Evolutionary conservation across 345 rosid genomes (phyloP).

Genomic region (Noccaea bulbosa): DNA sequence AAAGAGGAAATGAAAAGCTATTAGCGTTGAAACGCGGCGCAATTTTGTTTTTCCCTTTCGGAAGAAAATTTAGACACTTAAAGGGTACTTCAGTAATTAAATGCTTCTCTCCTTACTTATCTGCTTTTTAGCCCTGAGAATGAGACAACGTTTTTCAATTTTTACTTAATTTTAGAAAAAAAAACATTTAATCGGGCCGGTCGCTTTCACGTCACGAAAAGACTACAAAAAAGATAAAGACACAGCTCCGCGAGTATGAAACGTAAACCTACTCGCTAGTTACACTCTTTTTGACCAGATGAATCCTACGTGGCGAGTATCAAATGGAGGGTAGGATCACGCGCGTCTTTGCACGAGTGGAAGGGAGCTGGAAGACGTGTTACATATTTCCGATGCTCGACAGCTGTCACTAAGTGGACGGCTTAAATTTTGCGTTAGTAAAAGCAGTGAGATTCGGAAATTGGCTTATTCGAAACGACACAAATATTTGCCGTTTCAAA

Average conservation of each 20-base stretch:
- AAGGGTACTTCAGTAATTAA: constrained; percentile 27
- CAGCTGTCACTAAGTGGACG: constrained; percentile 29
- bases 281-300: neutral
- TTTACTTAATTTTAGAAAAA: constrained; percentile 6
- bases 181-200: constrained; percentile 1
- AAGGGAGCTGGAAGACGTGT: neutral
- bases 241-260: neutral
- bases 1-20: constrained; percentile 12
- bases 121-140: constrained; percentile 8
- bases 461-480: constrained; percentile 8
- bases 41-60: neutral
- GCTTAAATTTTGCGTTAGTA: constrained; percentile 4
- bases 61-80: constrained; percentile 1
- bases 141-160: constrained; percentile 26
- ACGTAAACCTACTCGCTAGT: neutral
- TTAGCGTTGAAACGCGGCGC: constrained; percentile 34
- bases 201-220: constrained; percentile 30
- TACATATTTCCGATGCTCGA: constrained; percentile 32
- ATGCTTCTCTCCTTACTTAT: constrained; percentile 9
- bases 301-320: constrained; percentile 15
- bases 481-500: constrained; percentile 3
- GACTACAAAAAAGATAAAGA: neutral
- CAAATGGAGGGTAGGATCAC: neutral
- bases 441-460: constrained; percentile 13
- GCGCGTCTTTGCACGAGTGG: neutral